A percentile compares a stretch with the other conserved stretches of the same genome.
Evolutionary conservation across 176 grass and related monocot species (phyloP).

Genomic region (Zea luxurians): DNA sequence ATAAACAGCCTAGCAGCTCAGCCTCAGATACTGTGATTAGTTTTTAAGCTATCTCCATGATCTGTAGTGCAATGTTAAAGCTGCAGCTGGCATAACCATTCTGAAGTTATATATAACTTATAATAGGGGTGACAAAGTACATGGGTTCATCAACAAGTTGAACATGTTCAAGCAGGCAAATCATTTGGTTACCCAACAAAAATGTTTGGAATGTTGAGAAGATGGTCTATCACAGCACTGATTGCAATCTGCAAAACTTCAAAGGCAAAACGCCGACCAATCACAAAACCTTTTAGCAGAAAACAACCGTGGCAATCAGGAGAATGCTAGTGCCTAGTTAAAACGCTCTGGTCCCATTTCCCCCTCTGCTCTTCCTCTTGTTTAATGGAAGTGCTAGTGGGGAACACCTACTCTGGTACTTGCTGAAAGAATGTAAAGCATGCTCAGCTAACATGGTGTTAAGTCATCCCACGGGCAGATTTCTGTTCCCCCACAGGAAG

Average conservation of each 20-base stretch:
- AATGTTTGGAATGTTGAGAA: background rate
- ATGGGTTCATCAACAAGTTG: background rate
- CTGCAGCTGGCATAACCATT: background rate
- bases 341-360: background rate
- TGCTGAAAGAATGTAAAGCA: background rate
- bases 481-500: background rate
- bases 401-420: background rate
- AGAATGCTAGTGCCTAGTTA: background rate
- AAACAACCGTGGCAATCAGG: background rate
- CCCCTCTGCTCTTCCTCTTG: too few species aligned
- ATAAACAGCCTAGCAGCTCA: background rate
- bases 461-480: background rate
- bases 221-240: background rate
- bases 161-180: background rate
- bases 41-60: background rate
- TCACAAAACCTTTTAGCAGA: background rate
- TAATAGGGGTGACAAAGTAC: background rate
- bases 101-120: background rate
- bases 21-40: background rate
- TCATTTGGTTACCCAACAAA: background rate
- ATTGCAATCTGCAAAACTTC: conserved; percentile 10
- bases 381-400: background rate
- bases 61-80: background rate
- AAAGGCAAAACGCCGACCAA: background rate
- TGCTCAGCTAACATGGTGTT: background rate